phyloP scores from a whole-genome alignment of 805 yeast genomes.

The Nakazawaea laoshanensis region DNA sequence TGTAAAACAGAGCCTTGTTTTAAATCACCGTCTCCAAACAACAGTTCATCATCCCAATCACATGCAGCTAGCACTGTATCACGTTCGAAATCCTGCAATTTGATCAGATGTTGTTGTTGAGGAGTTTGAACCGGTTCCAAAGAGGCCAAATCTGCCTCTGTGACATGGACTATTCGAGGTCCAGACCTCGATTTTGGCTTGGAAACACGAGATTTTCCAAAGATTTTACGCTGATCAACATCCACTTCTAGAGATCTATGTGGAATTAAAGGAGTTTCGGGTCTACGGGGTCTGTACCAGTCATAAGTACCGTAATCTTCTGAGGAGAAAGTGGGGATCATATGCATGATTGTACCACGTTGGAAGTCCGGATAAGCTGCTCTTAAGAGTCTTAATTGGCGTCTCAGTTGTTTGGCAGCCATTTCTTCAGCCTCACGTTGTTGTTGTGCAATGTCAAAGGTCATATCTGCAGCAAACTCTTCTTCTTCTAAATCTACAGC shows the following conservation, averaged over 20 bases:
- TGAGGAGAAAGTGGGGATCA: conserved; percentile 61
- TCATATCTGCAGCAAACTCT: too few relatives aligned
- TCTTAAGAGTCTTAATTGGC: conserved; percentile 26
- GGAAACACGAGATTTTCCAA: conserved; percentile 18
- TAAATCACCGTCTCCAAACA: conserved; percentile 40
- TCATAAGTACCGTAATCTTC: conserved; percentile 42
- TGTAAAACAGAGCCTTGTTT: conserved; percentile 1
- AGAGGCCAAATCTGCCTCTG: conserved; percentile 19
- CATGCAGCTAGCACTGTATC: conserved; percentile 61
- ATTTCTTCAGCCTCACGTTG: too few relatives aligned
- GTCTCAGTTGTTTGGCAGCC: conserved; percentile 23
- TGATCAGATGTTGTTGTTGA: conserved; percentile 7
- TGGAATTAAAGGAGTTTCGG: conserved; percentile 44
- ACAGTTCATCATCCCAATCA: conserved; percentile 68
- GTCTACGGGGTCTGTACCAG: conserved; percentile 41
- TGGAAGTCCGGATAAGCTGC: conserved; percentile 58
- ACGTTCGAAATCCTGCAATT: conserved; percentile 30
- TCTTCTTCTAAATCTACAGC: conserved; percentile 24
- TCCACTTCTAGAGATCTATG: conserved; percentile 57
- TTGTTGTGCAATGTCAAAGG: too few relatives aligned
- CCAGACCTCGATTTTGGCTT: conserved; percentile 6
- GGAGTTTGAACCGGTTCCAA: conserved; percentile 13
- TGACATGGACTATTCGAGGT: conserved; percentile 18
- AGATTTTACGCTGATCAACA: conserved; percentile 47
- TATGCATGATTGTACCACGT: conserved; percentile 44